A percentile compares a stretch with the other conserved stretches of the same genome.
phyloP scores from a whole-genome alignment of 2,329 filamentous ascomycete genomes.

The Paracoccidioides brasiliensis region DNA sequence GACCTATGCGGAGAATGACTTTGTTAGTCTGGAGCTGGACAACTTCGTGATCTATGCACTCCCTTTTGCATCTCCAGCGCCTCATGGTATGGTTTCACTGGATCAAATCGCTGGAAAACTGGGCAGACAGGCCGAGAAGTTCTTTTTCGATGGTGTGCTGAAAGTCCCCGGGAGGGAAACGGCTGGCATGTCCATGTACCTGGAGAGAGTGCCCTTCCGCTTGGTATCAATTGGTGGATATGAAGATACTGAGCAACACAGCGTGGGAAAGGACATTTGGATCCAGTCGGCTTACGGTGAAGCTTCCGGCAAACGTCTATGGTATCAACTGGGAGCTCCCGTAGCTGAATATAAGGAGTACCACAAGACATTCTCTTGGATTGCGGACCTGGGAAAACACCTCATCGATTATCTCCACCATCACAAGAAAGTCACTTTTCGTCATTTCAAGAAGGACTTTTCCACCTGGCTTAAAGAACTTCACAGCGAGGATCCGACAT shows the following conservation, averaged over 20 bases:
- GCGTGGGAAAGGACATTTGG: slow-evolving; percentile 46
- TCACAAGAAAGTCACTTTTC: slow-evolving; percentile 34
- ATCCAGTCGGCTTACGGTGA: slow-evolving; percentile 40
- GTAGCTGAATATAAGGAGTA: slow-evolving; percentile 50
- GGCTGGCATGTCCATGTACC: slow-evolving; percentile 28
- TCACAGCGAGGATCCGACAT: slow-evolving; percentile 33
- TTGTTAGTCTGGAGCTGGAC: slow-evolving; percentile 40
- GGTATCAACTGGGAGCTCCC: slow-evolving; percentile 50
- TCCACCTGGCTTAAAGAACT: slow-evolving; percentile 39
- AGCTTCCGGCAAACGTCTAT: slow-evolving; percentile 33
- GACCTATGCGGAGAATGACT: slow-evolving; percentile 12
- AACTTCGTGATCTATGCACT: slow-evolving; percentile 46
- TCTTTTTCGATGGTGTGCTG: slow-evolving; percentile 51
- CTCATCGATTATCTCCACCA: slow-evolving; percentile 50
- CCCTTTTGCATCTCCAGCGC: slow-evolving; percentile 16
- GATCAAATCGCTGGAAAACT: slow-evolving; percentile 37
- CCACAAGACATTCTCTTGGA: slow-evolving; percentile 53
- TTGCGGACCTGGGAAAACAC: slow-evolving; percentile 58
- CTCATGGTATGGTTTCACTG: slow-evolving; percentile 43
- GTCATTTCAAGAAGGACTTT: slow-evolving; percentile 48
- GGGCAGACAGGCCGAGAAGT: slow-evolving; percentile 18
- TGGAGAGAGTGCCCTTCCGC: slow-evolving; percentile 44
- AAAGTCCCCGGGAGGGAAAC: slow-evolving; percentile 17
- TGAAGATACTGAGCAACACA: slow-evolving; percentile 35
- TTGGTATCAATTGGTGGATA: slow-evolving; percentile 56